Evolutionary conservation across 2,329 filamentous ascomycete genomes (phyloP).

Genomic region (Cladosporium sp.): DNA sequence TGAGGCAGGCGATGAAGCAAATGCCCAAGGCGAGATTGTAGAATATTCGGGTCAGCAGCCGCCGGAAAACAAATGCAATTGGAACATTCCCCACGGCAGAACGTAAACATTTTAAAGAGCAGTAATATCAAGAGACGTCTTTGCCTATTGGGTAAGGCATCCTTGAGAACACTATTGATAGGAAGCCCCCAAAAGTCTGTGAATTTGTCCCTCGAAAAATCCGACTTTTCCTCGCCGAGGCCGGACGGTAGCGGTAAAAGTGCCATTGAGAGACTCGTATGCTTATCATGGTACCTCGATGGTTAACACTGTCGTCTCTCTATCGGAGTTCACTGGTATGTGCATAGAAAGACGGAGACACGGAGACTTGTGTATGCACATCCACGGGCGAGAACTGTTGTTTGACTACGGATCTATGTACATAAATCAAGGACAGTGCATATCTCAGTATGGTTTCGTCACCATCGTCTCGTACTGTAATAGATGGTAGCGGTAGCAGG

Average conservation of each 20-base stretch:
- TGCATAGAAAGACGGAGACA: neutral
- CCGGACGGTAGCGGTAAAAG: neutral
- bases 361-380: neutral
- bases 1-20: constrained; percentile 78
- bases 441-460: neutral
- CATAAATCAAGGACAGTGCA: neutral
- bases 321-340: neutral
- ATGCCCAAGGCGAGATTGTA: constrained; percentile 84
- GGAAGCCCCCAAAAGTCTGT: too few relatives aligned
- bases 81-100: too few relatives aligned
- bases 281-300: neutral
- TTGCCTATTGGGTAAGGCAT: too few relatives aligned
- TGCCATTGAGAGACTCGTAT: neutral
- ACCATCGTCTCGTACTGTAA: neutral
- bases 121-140: too few relatives aligned
- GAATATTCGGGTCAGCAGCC: neutral
- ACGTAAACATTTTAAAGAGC: too few relatives aligned
- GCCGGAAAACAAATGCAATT: too few relatives aligned
- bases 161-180: too few relatives aligned
- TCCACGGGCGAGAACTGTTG: neutral
- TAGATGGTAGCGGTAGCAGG: neutral
- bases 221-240: neutral
- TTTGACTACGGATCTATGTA: neutral
- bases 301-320: neutral
- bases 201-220: neutral